Evolutionary conservation across 2,329 filamentous ascomycete species (phyloP), one percentile per base, ranked within the genome.

Genomic region (Colletotrichum abscissum): DNA sequence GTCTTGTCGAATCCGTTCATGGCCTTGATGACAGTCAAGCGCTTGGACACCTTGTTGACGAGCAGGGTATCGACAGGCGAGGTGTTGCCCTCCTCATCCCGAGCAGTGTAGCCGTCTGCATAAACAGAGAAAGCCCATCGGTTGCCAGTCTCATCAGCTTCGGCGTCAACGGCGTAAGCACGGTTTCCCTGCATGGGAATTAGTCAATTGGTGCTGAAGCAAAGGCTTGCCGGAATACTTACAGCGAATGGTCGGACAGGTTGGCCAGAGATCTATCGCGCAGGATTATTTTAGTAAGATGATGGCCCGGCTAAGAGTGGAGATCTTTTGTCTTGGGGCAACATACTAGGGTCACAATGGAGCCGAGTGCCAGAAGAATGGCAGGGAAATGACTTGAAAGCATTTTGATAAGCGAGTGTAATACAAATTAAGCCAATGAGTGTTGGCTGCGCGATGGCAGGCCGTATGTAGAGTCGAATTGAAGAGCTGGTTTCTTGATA

Each of bases 51-150:
- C n/a, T n/a, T 38, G 60, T 49, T 69, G 8, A 69, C 26, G 33
- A 64, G 19, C 24, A 69, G 3, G 1, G n/a, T 57, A 7, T 64
- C 59, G 7, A 69, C 19, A 1, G 67, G n/a, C 8, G 8, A 1
- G 2, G 7, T 30, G 1, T 35, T 33, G 33, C 59, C 49, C 1
- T 26, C 5, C 3, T 28, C n/a, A 4, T 69, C 14, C 28, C 6
- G 6, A 14, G 14, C 11, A 7, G 26, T 24, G 60, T 57, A 69
- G 5, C 67, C 67, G 6, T 69, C 59, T 2, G 52, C 19, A 8
- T n/a, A 69, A 26, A 69, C 22, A 2, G 19, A 14, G 60, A 69
- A 65, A 1, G 19, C 24, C 67, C 67, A 69, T 65, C 49, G n/a
- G n/a, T 22, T 14, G 1, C 35, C 49, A 8, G 26, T 42, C 9